Base-by-base conservation (phyloP, 768 basidiomycete genomes). In the Butyriboletus loyo region DNA sequence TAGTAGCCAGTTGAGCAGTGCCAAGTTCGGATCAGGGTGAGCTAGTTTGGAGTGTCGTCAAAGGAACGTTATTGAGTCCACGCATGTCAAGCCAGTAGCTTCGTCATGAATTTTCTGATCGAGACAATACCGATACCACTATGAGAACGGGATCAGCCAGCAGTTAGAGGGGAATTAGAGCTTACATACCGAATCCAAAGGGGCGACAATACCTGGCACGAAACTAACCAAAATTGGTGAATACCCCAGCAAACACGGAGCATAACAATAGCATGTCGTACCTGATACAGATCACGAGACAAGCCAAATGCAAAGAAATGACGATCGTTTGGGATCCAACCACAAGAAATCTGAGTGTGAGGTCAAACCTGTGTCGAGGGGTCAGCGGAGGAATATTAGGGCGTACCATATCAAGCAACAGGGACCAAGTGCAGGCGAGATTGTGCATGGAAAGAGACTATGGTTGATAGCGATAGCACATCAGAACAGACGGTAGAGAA, bases 41-140 rank as follows among this genome's bases (percentile, higher is more conserved):
- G 54, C 48, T 47, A 49, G 46, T 41, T 50, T 44, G 54, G 21
- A 46, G 28, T 42, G 43, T 60, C 46, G 54, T 49, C 40, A 15
- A 61, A 39, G 54, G 50, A 53, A 24, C n/a, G n/a, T n/a, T 34
- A 48, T 50, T 22, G 54, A 55, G 14, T 43, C 59, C 59, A n/a
- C 49, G 14, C 40, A 34, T 37, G 19, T 53, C 44, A 5, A 44
- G n/a, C 45, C 32, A 30, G 31, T 45, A 37, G 41, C 28, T 34
- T 30, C 11, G 54, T 57, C 35, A 45, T 42, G 13, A 37, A 42
- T 25, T 60, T 61, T 61, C 48, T 40, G 25, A 42, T 25, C 14
- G 40, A 61, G 45, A 60, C 38, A n/a, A 50, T 55, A 44, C 50
- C 5, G 24, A 51, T 37, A n/a, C 53, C 8, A 37, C 45, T 49